These are phyloP conservation scores for Stromatinia cepivora DNA, from an alignment of 2,329 filamentous ascomycete species.

Conservation along the genomic window DNA sequence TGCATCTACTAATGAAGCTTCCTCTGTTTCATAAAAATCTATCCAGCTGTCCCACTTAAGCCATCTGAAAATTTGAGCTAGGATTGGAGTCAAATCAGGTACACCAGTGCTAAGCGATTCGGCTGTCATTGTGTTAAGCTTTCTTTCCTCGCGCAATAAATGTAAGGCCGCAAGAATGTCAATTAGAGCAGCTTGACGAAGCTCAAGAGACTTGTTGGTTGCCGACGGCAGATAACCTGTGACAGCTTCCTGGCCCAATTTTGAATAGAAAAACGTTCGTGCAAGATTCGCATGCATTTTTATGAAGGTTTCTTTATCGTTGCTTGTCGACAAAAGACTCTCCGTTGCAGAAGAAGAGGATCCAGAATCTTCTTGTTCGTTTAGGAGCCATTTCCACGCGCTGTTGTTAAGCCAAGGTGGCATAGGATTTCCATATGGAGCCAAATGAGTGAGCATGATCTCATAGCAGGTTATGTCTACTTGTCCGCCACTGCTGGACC, in stretches of 20 bases:
- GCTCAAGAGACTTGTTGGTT: slow-evolving; percentile 52
- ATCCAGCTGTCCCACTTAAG: slow-evolving; percentile 71
- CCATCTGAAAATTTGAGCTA: slow-evolving; percentile 82
- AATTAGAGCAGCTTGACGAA: slow-evolving; percentile 60
- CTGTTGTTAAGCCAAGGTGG: slow-evolving; percentile 60
- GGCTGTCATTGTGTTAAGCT: slow-evolving; percentile 65
- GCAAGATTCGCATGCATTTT: slow-evolving; percentile 57
- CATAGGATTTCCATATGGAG: slow-evolving; percentile 35
- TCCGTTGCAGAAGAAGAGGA: slow-evolving; percentile 31
- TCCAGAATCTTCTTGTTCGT: slow-evolving; percentile 48
- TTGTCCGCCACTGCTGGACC: slow-evolving; percentile 51
- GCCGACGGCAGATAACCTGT: slow-evolving; percentile 67
- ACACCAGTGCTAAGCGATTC: slow-evolving; percentile 48
- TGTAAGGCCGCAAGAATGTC: slow-evolving; percentile 77
- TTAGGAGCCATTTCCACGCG: slow-evolving; percentile 72
- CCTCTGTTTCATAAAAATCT: slow-evolving; percentile 61
- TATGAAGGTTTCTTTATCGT: slow-evolving; percentile 57
- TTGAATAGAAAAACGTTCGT: slow-evolving; percentile 63
- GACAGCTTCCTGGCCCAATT: slow-evolving; percentile 50
- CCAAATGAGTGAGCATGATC: slow-evolving; percentile 49
- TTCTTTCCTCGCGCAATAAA: slow-evolving; percentile 84
- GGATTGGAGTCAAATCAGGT: slow-evolving; percentile 64
- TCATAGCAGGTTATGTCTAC: slow-evolving; percentile 47
- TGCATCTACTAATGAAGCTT: slow-evolving; percentile 52
- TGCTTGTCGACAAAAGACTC: slow-evolving; percentile 23